Evolutionary conservation across 2,329 filamentous ascomycete species (phyloP).

Genomic region (Aspergillus calidoustus): DNA sequence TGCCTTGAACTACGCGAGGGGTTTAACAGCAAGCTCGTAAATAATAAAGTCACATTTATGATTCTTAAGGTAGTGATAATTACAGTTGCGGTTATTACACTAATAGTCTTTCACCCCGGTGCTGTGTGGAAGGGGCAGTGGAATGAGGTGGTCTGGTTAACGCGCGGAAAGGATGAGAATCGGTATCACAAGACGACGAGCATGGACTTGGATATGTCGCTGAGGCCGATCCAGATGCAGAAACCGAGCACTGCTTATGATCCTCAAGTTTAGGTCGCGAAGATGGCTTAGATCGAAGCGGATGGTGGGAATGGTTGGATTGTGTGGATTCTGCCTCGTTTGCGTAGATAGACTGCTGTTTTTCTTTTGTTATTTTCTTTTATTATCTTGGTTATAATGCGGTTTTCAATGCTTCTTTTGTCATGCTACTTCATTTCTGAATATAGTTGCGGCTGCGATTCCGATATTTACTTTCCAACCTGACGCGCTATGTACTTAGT

Average conservation of each 20-base stretch:
- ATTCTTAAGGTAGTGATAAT: conserved; percentile 60
- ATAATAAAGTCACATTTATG: conserved; percentile 57
- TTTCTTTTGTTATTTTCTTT: too few relatives aligned
- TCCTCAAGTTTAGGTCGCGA: neutral
- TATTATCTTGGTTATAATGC: too few relatives aligned
- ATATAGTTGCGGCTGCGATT: too few relatives aligned
- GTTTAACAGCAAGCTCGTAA: conserved; percentile 52
- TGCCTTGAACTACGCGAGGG: conserved; percentile 56
- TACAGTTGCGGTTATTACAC: conserved; percentile 45
- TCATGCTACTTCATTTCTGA: too few relatives aligned
- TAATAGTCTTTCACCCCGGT: conserved; percentile 56
- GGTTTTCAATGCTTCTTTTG: too few relatives aligned
- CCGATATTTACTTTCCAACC: too few relatives aligned
- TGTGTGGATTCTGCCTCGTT: too few relatives aligned
- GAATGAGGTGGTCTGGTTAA: neutral
- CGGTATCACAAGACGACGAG: neutral
- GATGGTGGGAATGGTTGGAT: too few relatives aligned
- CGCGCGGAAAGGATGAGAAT: neutral
- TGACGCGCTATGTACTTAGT: too few relatives aligned
- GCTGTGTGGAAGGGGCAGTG: neutral
- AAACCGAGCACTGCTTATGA: neutral
- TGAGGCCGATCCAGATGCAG: neutral
- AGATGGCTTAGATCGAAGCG: too few relatives aligned
- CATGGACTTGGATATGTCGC: neutral
- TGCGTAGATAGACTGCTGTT: too few relatives aligned